Evolutionary conservation across 345 rosid genomes (phyloP), one percentile per base, ranked within the genome.

Genomic region (Isatis tinctoria): DNA sequence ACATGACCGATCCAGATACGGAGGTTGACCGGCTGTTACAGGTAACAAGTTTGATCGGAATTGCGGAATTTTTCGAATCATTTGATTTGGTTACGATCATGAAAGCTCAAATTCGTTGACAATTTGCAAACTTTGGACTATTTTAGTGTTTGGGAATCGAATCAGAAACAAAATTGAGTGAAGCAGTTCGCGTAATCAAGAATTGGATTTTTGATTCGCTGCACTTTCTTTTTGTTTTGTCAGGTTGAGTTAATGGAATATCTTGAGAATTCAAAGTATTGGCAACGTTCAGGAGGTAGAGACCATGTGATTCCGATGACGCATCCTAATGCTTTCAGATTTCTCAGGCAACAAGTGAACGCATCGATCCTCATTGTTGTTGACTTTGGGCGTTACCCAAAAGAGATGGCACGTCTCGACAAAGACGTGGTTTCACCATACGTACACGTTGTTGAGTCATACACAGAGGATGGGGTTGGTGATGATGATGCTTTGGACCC

Each of bases 301-400:
- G 97, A 95, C 82, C 99, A 95, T 70, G 90, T 95, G 68, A 87
- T 95, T 85, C 93, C 97, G 24, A 92, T 92, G 97, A 90, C 97
- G 69, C 99, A 95, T 85, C 99, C 99, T n/a, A 95, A 95, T 81
- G 99, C 99, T 65, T 92, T 95, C 79, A 86, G 99, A 83, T 95
- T 92, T 83, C 90, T 85, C 24, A 85, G 97, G 71, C 86, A 86
- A 65, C 80, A 84, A 83, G 83, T 88, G 82, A 95, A 95, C 45
- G 93, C 97, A 33, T 90, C 97, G 22, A 85, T 95, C 74, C 89
- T 95, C 48, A 61, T 95, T 69, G 91, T 95, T 81, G 96, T 82
- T 67, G 99, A 95, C 80, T 95, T 95, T 56, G 97, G 96, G 65
- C 97, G 97, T 44, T 87, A 84, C 62, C 83, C 96, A 3, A 85